Conservation (phyloP, 2,329 filamentous ascomycete genomes). For the Anisogramma anomala region DNA sequence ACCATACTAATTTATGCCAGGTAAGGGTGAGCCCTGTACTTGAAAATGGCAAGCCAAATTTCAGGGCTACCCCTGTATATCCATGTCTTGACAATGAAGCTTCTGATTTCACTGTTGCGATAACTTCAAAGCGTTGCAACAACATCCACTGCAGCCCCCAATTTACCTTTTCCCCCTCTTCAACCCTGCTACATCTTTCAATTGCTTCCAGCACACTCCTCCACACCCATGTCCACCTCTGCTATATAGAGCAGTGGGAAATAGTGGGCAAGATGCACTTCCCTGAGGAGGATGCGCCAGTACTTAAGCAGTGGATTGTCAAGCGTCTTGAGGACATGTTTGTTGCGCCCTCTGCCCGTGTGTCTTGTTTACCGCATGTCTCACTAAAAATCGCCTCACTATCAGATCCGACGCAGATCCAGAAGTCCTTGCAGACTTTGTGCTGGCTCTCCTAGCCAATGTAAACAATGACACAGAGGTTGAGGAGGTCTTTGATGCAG, state of each 20-base stretch:
- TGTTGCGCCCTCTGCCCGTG: slow-evolving; percentile 23
- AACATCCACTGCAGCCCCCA: too few species aligned
- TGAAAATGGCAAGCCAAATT: too few species aligned
- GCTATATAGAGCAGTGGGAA: slow-evolving; percentile 12
- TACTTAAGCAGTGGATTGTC: slow-evolving; percentile 67
- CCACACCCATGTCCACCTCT: slow-evolving; percentile 4
- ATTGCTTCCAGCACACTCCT: too few species aligned
- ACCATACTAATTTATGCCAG: too few species aligned
- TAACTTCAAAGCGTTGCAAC: too few species aligned
- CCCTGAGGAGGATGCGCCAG: slow-evolving; percentile 46
- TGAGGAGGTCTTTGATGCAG: slow-evolving; percentile 54
- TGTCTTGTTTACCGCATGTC: background rate
- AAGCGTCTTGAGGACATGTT: slow-evolving; percentile 66
- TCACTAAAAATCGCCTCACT: slow-evolving; percentile 1
- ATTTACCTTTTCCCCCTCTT: too few species aligned
- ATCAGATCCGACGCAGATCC: slow-evolving; percentile 65
- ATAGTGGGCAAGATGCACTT: slow-evolving; percentile 58
- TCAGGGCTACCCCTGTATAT: too few species aligned
- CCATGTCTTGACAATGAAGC: too few species aligned
- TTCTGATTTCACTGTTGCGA: too few species aligned
- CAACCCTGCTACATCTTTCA: background rate
- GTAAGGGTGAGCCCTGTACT: too few species aligned
- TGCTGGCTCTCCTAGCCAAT: slow-evolving; percentile 63
- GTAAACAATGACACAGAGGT: slow-evolving; percentile 56
- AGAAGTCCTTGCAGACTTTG: slow-evolving; percentile 73